Base-by-base conservation (phyloP, 2,329 filamentous ascomycete genomes). In the Scopulariopsis brevicaulis region DNA sequence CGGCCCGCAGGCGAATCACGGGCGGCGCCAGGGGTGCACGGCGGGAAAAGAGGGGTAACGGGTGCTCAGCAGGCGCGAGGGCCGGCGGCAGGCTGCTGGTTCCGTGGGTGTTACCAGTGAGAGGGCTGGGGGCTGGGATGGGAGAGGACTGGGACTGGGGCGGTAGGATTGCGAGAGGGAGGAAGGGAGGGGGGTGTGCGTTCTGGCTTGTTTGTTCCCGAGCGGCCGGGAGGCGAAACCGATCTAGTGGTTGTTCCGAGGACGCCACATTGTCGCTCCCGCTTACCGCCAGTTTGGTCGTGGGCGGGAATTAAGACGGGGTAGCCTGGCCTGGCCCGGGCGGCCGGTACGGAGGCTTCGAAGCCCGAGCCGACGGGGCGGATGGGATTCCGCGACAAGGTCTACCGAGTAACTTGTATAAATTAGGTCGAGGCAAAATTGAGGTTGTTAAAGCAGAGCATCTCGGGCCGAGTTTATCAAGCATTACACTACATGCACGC, bases 211-310 rank as follows among this genome's bases (percentile, higher is more conserved):
- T 46, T 12, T 46, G 34, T 11, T 11, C 18, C 40, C 40, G 18
- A 46, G 40, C 40, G 40, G 18, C 7, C 18, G 40, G 40, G 40
- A 46, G 2, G 3, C n/a, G 37, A n/a, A 48, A 8, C 43, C 43
- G 43, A n/a, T 48, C 11, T 15, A 48, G 43, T 22, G 43, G 43
- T 22, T 22, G 18, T 18, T 34, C 28, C 25, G 32, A n/a, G 32
- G 35, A 22, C 18, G 35, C 32, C 35, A 15, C 37, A 55, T 12
- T 50, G 24, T 10, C 40, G 14, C 32, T 28, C 52, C 52, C 28
- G 12, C 53, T 50, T 56, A 56, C 54, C 54, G 54, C 54, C 54
- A 48, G 40, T 50, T 46, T 56, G 54, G 54, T 56, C 54, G 22
- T 40, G 52, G 37, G 43, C 22, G 43, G 15, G 43, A 48, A 48